A percentile compares a stretch with the other conserved stretches of the same genome.
Evolutionary conservation across 331 rosid species (phyloP).

Genomic region (Ulmus americana): DNA sequence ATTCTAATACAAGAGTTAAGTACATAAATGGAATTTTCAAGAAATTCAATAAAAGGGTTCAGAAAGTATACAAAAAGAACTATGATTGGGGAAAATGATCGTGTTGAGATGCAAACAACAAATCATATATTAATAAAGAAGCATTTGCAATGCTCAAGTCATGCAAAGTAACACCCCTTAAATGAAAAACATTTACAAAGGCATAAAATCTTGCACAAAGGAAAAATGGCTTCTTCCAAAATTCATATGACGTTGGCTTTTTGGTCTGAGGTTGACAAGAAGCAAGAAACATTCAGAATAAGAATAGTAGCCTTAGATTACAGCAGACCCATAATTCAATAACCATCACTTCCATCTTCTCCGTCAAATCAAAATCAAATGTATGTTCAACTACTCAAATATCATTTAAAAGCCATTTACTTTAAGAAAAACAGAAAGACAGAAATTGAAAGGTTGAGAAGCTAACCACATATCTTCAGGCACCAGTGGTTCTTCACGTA

Average conservation of each 20-base stretch:
- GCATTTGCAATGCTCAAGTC: not conserved
- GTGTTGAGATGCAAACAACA: not conserved
- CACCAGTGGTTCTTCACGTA: conserved; percentile 95
- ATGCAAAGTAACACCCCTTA: not conserved
- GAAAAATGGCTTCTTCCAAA: not conserved
- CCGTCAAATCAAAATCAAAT: not conserved
- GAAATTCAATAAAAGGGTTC: not conserved
- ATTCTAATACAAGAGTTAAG: not conserved
- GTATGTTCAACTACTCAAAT: not conserved
- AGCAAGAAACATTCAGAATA: not conserved
- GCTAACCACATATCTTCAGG: conserved; percentile 99
- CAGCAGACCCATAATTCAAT: not conserved
- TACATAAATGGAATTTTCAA: not conserved
- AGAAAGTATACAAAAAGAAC: not conserved
- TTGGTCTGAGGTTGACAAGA: not conserved
- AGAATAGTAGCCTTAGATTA: not conserved
- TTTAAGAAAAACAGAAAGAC: not conserved
- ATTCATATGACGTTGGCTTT: not conserved
- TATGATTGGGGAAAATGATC: not conserved
- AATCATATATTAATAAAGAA: not conserved
- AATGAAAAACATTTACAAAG: not conserved
- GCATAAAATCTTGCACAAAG: not conserved
- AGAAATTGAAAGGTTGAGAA: conserved; percentile 6
- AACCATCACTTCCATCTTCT: not conserved
- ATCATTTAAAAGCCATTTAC: not conserved